Evolutionary conservation across 305 asterid species (phyloP).

Genomic region (Rubia peregrina): DNA sequence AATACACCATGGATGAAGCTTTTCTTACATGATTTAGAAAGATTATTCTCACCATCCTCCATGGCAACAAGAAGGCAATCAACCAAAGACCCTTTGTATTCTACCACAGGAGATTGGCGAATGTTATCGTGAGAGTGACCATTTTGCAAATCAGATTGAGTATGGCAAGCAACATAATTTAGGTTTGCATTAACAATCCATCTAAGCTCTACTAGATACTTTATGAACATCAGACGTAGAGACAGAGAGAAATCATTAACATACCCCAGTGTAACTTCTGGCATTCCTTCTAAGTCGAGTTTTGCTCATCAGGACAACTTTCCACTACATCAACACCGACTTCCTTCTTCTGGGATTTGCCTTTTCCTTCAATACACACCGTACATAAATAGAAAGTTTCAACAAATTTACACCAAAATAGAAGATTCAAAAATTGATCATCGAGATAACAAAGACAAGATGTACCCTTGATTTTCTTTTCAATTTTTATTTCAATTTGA

Average conservation of each 20-base stretch:
- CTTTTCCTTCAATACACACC: conserved; percentile 20
- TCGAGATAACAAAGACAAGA: conserved; percentile 3
- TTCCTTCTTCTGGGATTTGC: conserved; percentile 33
- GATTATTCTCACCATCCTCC: conserved; percentile 82
- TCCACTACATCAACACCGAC: conserved; percentile 17
- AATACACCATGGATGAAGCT: conserved; percentile 93
- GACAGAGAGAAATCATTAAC: too few relatives aligned
- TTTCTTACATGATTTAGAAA: conserved; percentile 74
- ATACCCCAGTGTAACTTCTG: too few relatives aligned
- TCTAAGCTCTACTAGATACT: conserved; percentile 74
- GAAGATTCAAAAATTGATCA: background rate
- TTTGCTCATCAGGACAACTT: conserved; percentile 18
- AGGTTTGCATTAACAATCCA: conserved; percentile 58
- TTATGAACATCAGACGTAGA: conserved; percentile 74
- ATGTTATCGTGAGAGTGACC: conserved; percentile 25
- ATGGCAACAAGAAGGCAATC: conserved; percentile 80
- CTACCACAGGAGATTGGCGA: conserved; percentile 44
- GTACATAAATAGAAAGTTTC: conserved; percentile 22
- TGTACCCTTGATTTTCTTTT: conserved; percentile 51
- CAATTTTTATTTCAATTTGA: conserved; percentile 57
- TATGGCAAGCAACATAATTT: conserved; percentile 36
- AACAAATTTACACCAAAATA: conserved; percentile 3
- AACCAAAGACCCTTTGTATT: conserved; percentile 60
- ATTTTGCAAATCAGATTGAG: conserved; percentile 28
- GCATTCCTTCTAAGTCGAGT: too few relatives aligned